A percentile compares a stretch with the other conserved stretches of the same genome.
Conservation (phyloP, 805 yeast genomes). For the Vanderwaltozyma yarrowii region DNA sequence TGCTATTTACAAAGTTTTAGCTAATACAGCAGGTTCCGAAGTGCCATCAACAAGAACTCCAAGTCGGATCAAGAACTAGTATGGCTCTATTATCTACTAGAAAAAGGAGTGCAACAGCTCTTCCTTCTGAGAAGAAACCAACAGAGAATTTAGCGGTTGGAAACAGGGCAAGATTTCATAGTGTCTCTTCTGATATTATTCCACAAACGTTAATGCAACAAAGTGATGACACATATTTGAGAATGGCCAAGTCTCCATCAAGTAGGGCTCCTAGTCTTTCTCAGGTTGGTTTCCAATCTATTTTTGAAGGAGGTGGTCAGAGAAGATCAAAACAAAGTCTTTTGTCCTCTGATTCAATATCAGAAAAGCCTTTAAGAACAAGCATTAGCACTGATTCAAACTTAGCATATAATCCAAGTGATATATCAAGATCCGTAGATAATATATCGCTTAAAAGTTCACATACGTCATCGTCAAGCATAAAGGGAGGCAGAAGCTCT, state of each 20-base stretch:
- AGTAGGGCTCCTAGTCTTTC: conserved; percentile 15
- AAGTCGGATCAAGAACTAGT: too few species aligned
- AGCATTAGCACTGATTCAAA: background rate
- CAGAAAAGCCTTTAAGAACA: background rate
- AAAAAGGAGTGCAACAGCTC: conserved; percentile 10
- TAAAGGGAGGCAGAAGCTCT: conserved; percentile 1
- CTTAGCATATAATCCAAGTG: background rate
- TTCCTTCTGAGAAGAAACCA: background rate
- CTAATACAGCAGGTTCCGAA: too few species aligned
- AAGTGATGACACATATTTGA: conserved; percentile 8
- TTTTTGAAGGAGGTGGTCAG: conserved; percentile 14
- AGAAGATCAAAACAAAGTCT: conserved; percentile 15
- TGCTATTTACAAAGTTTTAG: too few species aligned
- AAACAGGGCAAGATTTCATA: conserved; percentile 12
- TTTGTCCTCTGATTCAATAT: conserved; percentile 1
- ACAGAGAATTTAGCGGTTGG: background rate
- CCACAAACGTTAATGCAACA: conserved; percentile 21
- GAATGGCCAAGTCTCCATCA: background rate
- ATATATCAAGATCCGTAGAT: conserved; percentile 1
- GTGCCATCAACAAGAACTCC: too few species aligned
- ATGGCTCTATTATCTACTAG: too few species aligned
- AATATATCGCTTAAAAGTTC: conserved; percentile 5
- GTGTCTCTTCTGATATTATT: conserved; percentile 23
- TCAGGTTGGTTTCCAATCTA: conserved; percentile 23
- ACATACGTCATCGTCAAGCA: conserved; percentile 6